Evolutionary conservation across 1,284 basidiomycete genomes (phyloP), one percentile per base, ranked within the genome.

Genomic region (Ceratobasidium sp.): DNA sequence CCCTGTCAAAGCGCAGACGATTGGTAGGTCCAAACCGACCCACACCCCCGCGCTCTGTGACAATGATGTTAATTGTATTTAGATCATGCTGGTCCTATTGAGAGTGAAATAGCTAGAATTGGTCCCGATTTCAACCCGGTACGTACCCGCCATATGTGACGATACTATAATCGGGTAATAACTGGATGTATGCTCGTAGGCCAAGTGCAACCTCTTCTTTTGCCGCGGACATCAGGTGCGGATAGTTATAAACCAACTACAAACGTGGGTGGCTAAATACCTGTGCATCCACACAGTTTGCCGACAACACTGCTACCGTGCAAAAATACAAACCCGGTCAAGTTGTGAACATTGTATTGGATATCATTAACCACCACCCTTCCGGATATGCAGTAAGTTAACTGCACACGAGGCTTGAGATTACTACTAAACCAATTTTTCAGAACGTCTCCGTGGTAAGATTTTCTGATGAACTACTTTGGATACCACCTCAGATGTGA

Each of bases 351-450:
- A 73, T 73, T 18, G 70, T 60, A 0, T 33, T 73, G 14, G 70
- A 73, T 62, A 73, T 73, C 23, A 62, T 73, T 44, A 73, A 73
- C 46, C 70, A 73, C n/a, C 70, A 73, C 27, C 70, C 70, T 14
- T 33, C 23, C n/a, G 70, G 70, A n/a, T 73, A 73, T 50, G 70
- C 70, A 6, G 70, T 73, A 27, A 73, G 70, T 73, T n/a, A 8
- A 30, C 38, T 27, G 14, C n/a, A 30, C 20, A 18, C 10, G 20
- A 16, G 12, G 20, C 7, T 4, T 20, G 38, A 59, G 33, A 10
- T 33, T 33, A 30, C 5, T 27, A 27, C 41, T 23, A 57, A 38
- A 38, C 44, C 35, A 4, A 35, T 18, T 12, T 33, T 59, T 20
- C 35, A 73, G 70, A 73, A 73, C 27, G 70, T 73, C 27, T 73